A percentile compares a stretch with the other conserved stretches of the same genome.
Conservation (phyloP, 768 basidiomycete species). For the Mycena capillaripes region DNA sequence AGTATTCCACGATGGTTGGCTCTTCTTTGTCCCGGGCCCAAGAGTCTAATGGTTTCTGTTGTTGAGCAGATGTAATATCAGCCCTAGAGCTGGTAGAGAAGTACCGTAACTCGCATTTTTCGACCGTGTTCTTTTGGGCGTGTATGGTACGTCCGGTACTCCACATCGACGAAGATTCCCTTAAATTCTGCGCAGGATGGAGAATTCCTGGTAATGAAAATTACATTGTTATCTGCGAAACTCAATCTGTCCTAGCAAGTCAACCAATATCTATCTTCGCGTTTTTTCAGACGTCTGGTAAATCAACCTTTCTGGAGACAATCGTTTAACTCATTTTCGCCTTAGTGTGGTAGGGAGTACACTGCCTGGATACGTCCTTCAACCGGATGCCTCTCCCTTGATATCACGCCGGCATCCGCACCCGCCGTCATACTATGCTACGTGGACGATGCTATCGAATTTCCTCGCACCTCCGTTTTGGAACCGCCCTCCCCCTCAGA, state of each 20-base stretch:
- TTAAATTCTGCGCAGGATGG: background rate
- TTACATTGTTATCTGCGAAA: background rate
- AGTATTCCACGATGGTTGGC: conserved; percentile 2
- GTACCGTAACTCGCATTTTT: background rate
- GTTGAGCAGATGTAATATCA: too few species aligned
- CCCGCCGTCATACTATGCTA: background rate
- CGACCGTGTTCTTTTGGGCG: too few species aligned
- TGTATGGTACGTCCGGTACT: background rate
- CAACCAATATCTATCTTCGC: background rate
- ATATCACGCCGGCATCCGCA: background rate
- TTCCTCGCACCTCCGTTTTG: background rate
- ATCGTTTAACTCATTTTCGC: background rate
- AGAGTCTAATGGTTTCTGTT: too few species aligned
- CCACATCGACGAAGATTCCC: too few species aligned
- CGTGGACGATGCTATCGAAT: too few species aligned
- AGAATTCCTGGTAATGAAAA: background rate
- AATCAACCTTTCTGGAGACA: background rate
- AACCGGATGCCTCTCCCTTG: background rate
- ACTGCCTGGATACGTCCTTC: background rate
- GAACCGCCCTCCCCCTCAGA: background rate
- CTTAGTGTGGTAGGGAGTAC: background rate
- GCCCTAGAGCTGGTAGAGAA: too few species aligned
- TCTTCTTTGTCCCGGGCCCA: too few species aligned
- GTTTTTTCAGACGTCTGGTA: background rate
- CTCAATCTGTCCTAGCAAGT: background rate